phyloP scores from a whole-genome alignment of 2,329 filamentous ascomycete species.

The Peltaster fructicola region DNA sequence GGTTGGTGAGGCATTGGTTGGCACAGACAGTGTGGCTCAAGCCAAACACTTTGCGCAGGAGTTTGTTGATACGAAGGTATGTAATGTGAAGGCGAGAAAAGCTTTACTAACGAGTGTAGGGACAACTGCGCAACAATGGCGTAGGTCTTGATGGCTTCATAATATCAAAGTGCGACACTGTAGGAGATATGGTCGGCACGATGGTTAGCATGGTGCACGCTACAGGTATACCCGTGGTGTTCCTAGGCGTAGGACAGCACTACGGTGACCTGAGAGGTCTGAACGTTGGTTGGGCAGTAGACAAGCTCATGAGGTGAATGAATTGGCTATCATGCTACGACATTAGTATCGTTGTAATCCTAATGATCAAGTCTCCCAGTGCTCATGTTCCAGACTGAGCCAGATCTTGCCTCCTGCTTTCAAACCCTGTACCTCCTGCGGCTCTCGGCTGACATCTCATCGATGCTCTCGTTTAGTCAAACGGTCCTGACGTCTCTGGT shows the following conservation, averaged over 20 bases:
- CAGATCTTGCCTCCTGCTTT: too few relatives aligned
- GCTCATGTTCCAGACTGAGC: too few relatives aligned
- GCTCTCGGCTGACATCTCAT: too few relatives aligned
- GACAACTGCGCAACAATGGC: constrained; percentile 30
- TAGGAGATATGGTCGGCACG: constrained; percentile 96
- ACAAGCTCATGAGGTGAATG: constrained; percentile 37
- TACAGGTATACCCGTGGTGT: constrained; percentile 83
- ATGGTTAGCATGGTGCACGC: constrained; percentile 95
- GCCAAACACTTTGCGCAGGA: constrained; percentile 90
- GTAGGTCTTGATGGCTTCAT: constrained; percentile 87
- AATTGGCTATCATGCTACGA: not conserved
- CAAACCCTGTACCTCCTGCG: too few relatives aligned
- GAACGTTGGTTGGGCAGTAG: constrained; percentile 46
- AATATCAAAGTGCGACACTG: constrained; percentile 95
- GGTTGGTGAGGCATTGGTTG: constrained; percentile 85
- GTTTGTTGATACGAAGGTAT: constrained; percentile 35
- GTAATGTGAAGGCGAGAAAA: constrained; percentile 1
- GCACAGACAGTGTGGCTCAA: constrained; percentile 87
- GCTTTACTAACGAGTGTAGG: constrained; percentile 6
- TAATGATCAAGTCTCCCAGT: too few relatives aligned
- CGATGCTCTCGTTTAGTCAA: too few relatives aligned
- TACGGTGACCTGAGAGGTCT: constrained; percentile 47
- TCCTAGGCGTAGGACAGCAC: constrained; percentile 59
- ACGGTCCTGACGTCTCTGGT: too few relatives aligned
- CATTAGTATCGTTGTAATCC: too few relatives aligned